Conservation (phyloP, 345 rosid genomes). For the Anastatica hierochuntica region DNA sequence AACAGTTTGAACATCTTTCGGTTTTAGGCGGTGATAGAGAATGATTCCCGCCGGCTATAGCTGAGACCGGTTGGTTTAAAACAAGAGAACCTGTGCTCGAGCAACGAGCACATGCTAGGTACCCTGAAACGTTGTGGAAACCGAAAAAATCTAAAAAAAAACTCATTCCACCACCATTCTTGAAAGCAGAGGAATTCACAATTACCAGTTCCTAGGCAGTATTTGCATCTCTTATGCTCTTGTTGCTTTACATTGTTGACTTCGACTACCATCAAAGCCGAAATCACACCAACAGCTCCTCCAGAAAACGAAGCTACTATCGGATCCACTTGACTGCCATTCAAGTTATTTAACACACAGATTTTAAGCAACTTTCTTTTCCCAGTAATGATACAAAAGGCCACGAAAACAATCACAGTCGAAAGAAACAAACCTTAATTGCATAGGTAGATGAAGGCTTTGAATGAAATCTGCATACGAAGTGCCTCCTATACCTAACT, state of each 20-base stretch:
- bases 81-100: conserved; percentile 70
- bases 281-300: conserved; percentile 95
- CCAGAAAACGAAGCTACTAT: conserved; percentile 98
- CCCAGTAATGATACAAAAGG: no score
- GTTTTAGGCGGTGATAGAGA: conserved; percentile 54
- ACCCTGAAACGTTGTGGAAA: conserved; percentile 37
- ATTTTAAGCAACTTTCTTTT: background rate
- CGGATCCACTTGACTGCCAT: conserved; percentile 80
- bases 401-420: no score
- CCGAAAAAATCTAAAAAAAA: background rate
- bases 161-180: no score
- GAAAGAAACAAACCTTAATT: conserved; percentile 50
- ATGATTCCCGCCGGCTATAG: conserved; percentile 37
- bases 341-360: conserved; percentile 2
- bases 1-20: conserved; percentile 90
- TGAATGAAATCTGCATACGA: conserved; percentile 80
- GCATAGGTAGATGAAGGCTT: conserved; percentile 75
- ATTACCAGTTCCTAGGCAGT: conserved; percentile 96
- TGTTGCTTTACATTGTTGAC: conserved; percentile 93
- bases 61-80: conserved; percentile 56
- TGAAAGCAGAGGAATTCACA: background rate
- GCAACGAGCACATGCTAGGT: conserved; percentile 97
- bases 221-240: conserved; percentile 94
- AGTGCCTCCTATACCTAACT: conserved; percentile 90
- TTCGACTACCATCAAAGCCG: conserved; percentile 95